A percentile compares a stretch with the other conserved stretches of the same genome.
These are phyloP conservation scores for Pholiota molesta DNA, from an alignment of 768 basidiomycete species.

Conservation along the genomic window DNA sequence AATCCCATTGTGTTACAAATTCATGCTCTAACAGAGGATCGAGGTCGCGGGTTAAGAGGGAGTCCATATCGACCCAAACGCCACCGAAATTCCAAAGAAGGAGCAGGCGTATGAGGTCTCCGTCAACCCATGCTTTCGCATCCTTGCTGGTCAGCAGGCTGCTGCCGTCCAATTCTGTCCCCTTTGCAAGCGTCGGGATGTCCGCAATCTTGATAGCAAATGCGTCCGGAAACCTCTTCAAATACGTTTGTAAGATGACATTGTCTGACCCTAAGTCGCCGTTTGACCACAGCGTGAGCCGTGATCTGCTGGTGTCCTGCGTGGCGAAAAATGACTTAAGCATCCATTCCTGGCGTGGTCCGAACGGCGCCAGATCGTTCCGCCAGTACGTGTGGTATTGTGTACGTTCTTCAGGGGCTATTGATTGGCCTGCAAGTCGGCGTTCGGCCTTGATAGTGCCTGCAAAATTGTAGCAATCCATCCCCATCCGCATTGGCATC, in stretches of 20 bases:
- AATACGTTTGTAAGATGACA: constrained; percentile 65
- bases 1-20: constrained; percentile 99
- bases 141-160: constrained; percentile 63
- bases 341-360: constrained; percentile 84
- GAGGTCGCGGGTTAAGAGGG: constrained; percentile 85
- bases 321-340: constrained; percentile 94
- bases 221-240: constrained; percentile 63
- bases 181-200: constrained; percentile 63
- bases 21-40: constrained; percentile 89
- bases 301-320: constrained; percentile 65
- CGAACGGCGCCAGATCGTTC: constrained; percentile 82
- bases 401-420: constrained; percentile 49
- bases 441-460: constrained; percentile 62
- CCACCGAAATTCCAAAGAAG: constrained; percentile 91
- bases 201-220: constrained; percentile 76
- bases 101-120: constrained; percentile 87
- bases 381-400: constrained; percentile 96
- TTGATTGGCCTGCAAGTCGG: constrained; percentile 10
- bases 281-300: constrained; percentile 91
- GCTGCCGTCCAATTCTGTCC: constrained; percentile 78
- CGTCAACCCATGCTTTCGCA: constrained; percentile 90
- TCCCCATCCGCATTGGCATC: constrained; percentile 71
- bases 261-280: constrained; percentile 63
- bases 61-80: constrained; percentile 98
- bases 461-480: constrained; percentile 94